phyloP scores from a whole-genome alignment of 805 yeast species.

The Kregervanrija delftensis region DNA sequence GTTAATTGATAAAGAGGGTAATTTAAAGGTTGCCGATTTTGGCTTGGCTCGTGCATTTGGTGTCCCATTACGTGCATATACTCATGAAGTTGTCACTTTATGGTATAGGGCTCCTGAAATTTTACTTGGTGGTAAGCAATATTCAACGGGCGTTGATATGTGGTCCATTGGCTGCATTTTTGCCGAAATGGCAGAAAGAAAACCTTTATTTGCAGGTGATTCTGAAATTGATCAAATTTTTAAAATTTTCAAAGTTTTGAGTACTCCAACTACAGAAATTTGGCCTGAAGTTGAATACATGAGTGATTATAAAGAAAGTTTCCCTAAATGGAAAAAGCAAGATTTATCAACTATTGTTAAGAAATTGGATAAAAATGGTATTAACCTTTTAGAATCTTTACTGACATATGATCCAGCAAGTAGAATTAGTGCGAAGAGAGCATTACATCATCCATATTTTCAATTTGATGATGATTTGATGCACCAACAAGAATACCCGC shows the following conservation, averaged over 20 bases:
- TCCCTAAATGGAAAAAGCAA: slow-evolving; percentile 84
- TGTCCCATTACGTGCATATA: slow-evolving; percentile 91
- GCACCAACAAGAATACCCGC: slow-evolving; percentile 24
- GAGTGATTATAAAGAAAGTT: slow-evolving; percentile 90
- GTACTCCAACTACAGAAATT: slow-evolving; percentile 85
- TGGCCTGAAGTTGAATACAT: slow-evolving; percentile 93
- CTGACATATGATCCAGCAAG: slow-evolving; percentile 89
- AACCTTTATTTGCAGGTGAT: slow-evolving; percentile 94
- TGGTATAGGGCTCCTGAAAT: slow-evolving; percentile 99
- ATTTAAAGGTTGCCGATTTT: slow-evolving; percentile 83
- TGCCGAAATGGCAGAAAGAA: slow-evolving; percentile 96
- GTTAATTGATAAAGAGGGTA: slow-evolving; percentile 92
- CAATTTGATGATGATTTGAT: slow-evolving; percentile 37
- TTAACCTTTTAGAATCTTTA: slow-evolving; percentile 72
- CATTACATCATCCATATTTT: slow-evolving; percentile 84
- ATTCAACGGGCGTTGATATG: slow-evolving; percentile 97
- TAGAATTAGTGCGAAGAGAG: slow-evolving; percentile 91
- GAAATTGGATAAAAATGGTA: slow-evolving; percentile 72
- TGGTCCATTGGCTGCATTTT: slow-evolving; percentile 98
- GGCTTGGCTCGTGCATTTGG: slow-evolving; percentile 97
- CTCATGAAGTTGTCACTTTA: slow-evolving; percentile 95
- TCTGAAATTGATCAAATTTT: slow-evolving; percentile 96
- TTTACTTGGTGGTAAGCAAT: slow-evolving; percentile 90
- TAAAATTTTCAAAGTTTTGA: slow-evolving; percentile 84
- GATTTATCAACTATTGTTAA: slow-evolving; percentile 69